Conservation (phyloP, 139 green algal species). For the Chlamydomonas sp. region DNA sequence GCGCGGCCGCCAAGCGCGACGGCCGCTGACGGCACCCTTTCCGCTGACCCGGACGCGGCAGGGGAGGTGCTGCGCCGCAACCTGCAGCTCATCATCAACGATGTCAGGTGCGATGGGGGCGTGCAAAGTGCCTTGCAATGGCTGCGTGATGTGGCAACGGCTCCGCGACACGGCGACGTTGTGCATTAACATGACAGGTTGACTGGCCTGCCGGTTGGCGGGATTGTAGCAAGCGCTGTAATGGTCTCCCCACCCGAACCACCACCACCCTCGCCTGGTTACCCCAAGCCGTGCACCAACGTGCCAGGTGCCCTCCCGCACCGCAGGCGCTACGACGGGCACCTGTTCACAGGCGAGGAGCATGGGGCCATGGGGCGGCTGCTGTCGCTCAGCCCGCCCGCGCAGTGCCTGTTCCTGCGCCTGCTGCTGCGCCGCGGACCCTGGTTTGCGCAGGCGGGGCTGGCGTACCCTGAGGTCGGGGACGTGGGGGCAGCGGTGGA, state of each 20-base stretch:
- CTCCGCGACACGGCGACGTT: too few species aligned
- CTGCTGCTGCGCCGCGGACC: conserved; percentile 36
- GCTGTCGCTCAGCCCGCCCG: not conserved
- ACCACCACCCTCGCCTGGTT: too few species aligned
- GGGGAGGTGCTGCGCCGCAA: conserved; percentile 27
- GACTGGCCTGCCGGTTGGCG: too few species aligned
- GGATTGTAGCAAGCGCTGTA: too few species aligned
- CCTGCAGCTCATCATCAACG: not conserved
- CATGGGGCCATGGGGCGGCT: not conserved
- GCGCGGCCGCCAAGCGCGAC: not conserved
- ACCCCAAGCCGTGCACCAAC: not conserved
- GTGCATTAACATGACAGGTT: too few species aligned
- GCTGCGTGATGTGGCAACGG: too few species aligned
- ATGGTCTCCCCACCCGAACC: too few species aligned
- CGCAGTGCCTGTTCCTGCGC: conserved; percentile 38
- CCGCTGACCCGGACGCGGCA: not conserved
- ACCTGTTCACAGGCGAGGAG: conserved; percentile 30
- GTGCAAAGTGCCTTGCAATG: not conserved
- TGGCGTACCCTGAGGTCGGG: conserved; percentile 21
- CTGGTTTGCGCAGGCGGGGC: conserved; percentile 33
- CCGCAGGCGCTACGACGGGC: conserved; percentile 23
- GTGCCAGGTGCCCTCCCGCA: not conserved
- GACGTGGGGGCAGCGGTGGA: conserved; percentile 14
- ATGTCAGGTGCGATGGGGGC: not conserved
- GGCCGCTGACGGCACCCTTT: not conserved